A percentile compares a stretch with the other conserved stretches of the same genome.
Conservation (phyloP, 2,329 filamentous ascomycete genomes). For the Alternaria arborescens region DNA sequence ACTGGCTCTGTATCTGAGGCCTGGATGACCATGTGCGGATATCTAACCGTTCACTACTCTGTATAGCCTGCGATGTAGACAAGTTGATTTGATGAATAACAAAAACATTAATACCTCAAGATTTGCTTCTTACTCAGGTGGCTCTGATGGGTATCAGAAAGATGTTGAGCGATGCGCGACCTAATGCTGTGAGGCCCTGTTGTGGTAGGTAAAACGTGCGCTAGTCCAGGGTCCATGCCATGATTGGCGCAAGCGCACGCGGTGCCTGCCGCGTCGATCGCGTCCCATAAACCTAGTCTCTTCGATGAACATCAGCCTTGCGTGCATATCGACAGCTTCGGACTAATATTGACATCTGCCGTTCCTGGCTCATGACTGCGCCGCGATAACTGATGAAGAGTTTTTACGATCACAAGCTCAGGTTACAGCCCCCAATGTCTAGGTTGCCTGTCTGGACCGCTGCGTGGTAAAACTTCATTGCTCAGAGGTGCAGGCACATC, state of each 20-base stretch:
- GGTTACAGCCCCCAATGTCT: conserved; percentile 10
- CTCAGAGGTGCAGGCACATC: conserved; percentile 13
- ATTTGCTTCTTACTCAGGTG: conserved; percentile 7
- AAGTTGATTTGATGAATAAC: conserved; percentile 5
- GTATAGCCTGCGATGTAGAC: conserved; percentile 4
- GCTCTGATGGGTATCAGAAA: conserved; percentile 5
- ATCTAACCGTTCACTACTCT: conserved; percentile 3
- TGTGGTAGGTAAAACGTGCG: conserved; percentile 14
- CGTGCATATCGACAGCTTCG: conserved; percentile 1
- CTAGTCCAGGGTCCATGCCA: conserved; percentile 11
- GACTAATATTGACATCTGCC: conserved; percentile 1
- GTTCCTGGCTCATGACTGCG: conserved; percentile 5
- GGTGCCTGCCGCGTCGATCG: conserved; percentile 13
- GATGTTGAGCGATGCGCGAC: conserved; percentile 3
- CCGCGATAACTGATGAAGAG: conserved; percentile 9
- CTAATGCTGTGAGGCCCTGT: conserved; percentile 24
- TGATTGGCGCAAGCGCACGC: conserved; percentile 22
- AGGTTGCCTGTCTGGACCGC: not conserved
- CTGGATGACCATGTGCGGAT: conserved; percentile 6
- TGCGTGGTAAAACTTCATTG: conserved; percentile 17
- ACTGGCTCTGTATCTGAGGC: conserved; percentile 2
- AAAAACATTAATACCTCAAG: not conserved
- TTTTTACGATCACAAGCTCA: conserved; percentile 4
- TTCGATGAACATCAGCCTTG: conserved; percentile 4
- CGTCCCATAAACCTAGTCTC: conserved; percentile 22